phyloP scores from a whole-genome alignment of 805 yeast genomes.

The Candida gorgasii region DNA sequence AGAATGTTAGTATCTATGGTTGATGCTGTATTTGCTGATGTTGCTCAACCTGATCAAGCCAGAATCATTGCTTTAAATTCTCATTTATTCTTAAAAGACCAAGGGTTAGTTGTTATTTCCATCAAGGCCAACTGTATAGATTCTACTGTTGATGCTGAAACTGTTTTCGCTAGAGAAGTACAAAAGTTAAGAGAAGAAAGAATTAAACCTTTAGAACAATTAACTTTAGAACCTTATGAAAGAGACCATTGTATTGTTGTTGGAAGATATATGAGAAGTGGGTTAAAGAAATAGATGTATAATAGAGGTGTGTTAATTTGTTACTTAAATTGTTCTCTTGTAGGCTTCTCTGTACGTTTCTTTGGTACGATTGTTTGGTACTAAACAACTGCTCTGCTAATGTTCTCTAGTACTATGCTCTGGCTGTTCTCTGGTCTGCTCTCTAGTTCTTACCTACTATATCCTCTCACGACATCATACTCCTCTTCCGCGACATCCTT shows the following conservation, averaged over 20 bases:
- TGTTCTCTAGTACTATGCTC: too few species aligned
- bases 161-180: constrained; percentile 98
- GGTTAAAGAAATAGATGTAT: constrained; percentile 47
- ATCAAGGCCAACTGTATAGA: constrained; percentile 99
- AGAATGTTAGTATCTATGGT: constrained; percentile 99
- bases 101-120: constrained; percentile 97
- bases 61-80: constrained; percentile 98
- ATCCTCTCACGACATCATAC: too few species aligned
- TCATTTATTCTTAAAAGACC: constrained; percentile 96
- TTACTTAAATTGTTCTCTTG: background rate
- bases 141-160: constrained; percentile 98
- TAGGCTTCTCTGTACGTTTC: background rate
- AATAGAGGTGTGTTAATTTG: background rate
- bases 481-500: too few species aligned
- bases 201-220: constrained; percentile 97
- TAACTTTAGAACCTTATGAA: constrained; percentile 98
- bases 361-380: background rate
- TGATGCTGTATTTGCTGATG: constrained; percentile 98
- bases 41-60: constrained; percentile 99
- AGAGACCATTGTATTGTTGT: constrained; percentile 99
- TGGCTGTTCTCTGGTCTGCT: too few species aligned
- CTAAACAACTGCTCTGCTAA: background rate
- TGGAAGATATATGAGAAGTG: constrained; percentile 94
- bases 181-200: constrained; percentile 98
- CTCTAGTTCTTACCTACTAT: too few species aligned